A percentile compares a stretch with the other conserved stretches of the same genome.
phyloP scores from a whole-genome alignment of 2,329 filamentous ascomycete genomes.

The Dryadomyces sulphureus region DNA sequence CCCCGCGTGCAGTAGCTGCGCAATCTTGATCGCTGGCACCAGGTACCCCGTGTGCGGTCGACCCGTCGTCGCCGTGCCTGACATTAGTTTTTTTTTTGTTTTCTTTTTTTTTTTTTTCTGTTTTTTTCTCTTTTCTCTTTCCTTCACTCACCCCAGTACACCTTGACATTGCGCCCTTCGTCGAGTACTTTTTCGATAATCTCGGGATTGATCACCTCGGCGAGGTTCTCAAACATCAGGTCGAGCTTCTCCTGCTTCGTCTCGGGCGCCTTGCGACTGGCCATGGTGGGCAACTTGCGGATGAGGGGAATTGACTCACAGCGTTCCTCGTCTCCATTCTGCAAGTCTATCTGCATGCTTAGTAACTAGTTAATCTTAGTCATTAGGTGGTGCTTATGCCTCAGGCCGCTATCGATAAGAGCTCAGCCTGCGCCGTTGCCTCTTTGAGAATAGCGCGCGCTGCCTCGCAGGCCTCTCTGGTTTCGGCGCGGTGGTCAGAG shows the following conservation, averaged over 20 bases:
- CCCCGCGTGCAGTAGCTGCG: conserved; percentile 70
- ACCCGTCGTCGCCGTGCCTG: conserved; percentile 70
- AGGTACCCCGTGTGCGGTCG: conserved; percentile 83
- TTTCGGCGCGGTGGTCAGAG: too few species aligned
- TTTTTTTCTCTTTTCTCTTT: not conserved
- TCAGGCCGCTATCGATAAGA: not conserved
- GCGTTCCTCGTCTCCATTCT: too few species aligned
- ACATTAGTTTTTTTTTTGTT: not conserved
- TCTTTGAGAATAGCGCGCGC: too few species aligned
- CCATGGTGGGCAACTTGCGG: conserved; percentile 6
- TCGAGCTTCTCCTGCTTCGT: conserved; percentile 40
- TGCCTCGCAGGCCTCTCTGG: too few species aligned
- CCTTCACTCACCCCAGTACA: conserved; percentile 59
- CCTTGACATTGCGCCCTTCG: conserved; percentile 55
- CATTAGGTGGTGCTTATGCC: not conserved
- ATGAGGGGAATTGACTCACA: not conserved
- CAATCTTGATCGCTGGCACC: conserved; percentile 77
- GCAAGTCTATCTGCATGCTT: too few species aligned
- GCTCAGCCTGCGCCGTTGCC: too few species aligned
- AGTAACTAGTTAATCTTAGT: too few species aligned
- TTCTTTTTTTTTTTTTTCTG: not conserved
- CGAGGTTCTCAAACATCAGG: conserved; percentile 67
- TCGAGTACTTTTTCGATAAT: conserved; percentile 62
- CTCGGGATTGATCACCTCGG: conserved; percentile 71
- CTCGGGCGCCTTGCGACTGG: conserved; percentile 8